phyloP scores from a whole-genome alignment of 805 yeast genomes.

The Monosporozyma aquatica region DNA sequence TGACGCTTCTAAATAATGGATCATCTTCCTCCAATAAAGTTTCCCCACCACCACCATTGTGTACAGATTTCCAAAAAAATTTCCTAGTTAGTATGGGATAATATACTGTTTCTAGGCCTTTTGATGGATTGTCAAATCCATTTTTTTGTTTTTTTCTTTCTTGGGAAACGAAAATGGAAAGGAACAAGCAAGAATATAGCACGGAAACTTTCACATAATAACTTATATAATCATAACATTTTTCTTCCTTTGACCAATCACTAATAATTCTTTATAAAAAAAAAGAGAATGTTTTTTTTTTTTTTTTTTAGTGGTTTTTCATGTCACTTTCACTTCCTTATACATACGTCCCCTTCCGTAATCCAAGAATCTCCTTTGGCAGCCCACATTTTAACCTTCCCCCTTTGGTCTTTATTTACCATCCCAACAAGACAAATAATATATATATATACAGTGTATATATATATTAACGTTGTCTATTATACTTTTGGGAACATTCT shows the following conservation, averaged over 20 bases:
- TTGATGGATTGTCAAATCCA: too few species aligned
- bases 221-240: neutral
- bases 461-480: too few species aligned
- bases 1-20: too few species aligned
- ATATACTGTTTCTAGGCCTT: too few species aligned
- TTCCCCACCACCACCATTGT: too few species aligned
- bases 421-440: neutral
- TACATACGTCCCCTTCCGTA: neutral
- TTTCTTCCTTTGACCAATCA: neutral
- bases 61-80: too few species aligned
- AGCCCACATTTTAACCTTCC: too few species aligned
- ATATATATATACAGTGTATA: neutral
- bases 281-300: neutral
- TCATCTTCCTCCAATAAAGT: too few species aligned
- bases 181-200: neutral
- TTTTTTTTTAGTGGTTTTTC: neutral
- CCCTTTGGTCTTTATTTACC: neutral
- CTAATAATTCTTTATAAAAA: too few species aligned
- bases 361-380: too few species aligned
- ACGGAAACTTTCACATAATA: neutral
- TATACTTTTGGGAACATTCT: too few species aligned
- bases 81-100: too few species aligned
- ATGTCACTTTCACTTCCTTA: neutral
- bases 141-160: neutral
- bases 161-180: neutral